Conservation (phyloP, 1,284 basidiomycete genomes). For the Sanghuangporus baumii region DNA sequence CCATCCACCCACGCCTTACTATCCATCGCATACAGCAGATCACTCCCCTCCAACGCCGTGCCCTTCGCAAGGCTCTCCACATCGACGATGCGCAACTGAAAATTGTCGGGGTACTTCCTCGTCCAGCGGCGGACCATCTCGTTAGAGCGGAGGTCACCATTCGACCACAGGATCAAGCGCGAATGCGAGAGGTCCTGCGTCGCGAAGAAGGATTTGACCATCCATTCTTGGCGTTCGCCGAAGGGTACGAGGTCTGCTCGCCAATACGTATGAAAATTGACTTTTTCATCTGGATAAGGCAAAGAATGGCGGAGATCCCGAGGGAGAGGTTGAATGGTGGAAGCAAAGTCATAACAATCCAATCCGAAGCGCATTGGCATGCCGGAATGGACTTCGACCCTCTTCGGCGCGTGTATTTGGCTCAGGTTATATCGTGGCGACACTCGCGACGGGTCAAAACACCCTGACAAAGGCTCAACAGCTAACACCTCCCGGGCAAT, state of each 20-base stretch:
- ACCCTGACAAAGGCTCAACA: slow-evolving; percentile 61
- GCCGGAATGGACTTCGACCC: slow-evolving; percentile 72
- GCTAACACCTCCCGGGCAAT: slow-evolving; percentile 60
- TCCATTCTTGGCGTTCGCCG: slow-evolving; percentile 75
- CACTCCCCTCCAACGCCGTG: slow-evolving; percentile 67
- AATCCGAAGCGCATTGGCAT: slow-evolving; percentile 68
- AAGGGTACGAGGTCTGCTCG: slow-evolving; percentile 77
- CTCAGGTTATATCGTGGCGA: slow-evolving; percentile 68
- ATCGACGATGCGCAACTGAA: slow-evolving; percentile 65
- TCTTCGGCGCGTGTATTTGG: slow-evolving; percentile 51
- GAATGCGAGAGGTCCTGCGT: slow-evolving; percentile 70
- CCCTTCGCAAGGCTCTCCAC: slow-evolving; percentile 62
- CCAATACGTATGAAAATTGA: slow-evolving; percentile 88
- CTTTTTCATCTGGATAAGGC: slow-evolving; percentile 34
- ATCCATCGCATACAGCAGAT: slow-evolving; percentile 57
- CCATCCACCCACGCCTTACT: slow-evolving; percentile 89
- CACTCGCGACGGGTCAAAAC: slow-evolving; percentile 58
- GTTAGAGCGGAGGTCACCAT: slow-evolving; percentile 64
- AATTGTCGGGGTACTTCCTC: slow-evolving; percentile 57
- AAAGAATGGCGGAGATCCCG: slow-evolving; percentile 22
- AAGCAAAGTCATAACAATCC: slow-evolving; percentile 86
- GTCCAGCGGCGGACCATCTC: slow-evolving; percentile 59
- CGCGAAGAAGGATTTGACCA: slow-evolving; percentile 86
- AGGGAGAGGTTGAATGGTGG: slow-evolving; percentile 48
- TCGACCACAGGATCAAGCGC: slow-evolving; percentile 82